Base-by-base conservation (phyloP, 2,329 filamentous ascomycete genomes). In the Penicillium sp. region DNA sequence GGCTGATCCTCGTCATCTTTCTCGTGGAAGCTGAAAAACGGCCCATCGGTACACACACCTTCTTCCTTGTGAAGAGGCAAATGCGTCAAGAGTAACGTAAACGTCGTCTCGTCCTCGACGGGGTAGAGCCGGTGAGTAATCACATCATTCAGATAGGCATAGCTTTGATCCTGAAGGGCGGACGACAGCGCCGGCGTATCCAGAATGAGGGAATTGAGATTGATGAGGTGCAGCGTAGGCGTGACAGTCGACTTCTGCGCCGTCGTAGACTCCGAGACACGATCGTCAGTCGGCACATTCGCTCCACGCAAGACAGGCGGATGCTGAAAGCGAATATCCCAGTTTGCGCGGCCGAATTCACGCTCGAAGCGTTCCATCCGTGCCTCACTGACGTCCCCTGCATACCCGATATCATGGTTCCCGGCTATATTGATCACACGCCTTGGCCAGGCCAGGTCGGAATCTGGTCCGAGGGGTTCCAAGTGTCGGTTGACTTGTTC, bases 341-440 rank as follows among this genome's bases (percentile, higher is more conserved):
- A 98, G 61, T 96, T 94, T 12, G 85, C 79, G 48, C 80, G 85
- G 39, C 92, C 92, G 67, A 94, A 98, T 1, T 77, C 76, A 14
- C 75, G 73, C 65, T 95, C 88, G 59, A 96, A 98, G 1, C 92
- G 77, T 17, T 77, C 71, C 37, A 95, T 72, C 3, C 88, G 79
- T 44, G 79, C 73, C n/a, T 74, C 67, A 27, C 83, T 87, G 44
- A 96, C 74, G 62, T 98, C 92, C 2, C 92, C 92, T 0, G 89
- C 87, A 60, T 98, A 98, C 22, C 92, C 92, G 56, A 98, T 82
- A 62, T 98, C 92, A 60, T 98, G 92, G 57, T 98, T 98, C 1
- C 92, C 92, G 0, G 81, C 88, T 16, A 96, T 79, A 51, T 95
- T 93, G 60, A 98, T 87, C 47, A 95, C 73, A 38, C 84, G 77